phyloP scores from a whole-genome alignment of 371 early-diverging fungal species.

The Chytridiales sp. region DNA sequence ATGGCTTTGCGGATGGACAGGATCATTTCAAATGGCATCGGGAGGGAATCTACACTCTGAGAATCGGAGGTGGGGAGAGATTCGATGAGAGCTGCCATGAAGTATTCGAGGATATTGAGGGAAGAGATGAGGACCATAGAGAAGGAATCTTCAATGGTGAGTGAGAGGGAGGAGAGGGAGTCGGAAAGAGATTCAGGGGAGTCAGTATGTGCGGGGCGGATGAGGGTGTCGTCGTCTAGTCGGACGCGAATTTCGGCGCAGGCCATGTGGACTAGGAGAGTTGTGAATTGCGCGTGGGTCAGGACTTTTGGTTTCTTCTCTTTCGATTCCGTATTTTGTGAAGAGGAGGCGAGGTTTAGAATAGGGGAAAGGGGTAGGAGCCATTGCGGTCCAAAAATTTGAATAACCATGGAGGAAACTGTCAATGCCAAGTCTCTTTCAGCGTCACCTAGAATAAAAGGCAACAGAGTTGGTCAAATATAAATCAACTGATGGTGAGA shows the following conservation, averaged over 20 bases:
- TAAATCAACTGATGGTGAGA: no score
- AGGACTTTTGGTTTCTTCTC: not conserved
- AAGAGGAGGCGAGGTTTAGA: not conserved
- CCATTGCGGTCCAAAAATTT: not conserved
- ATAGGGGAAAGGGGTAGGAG: not conserved
- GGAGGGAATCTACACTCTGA: not conserved
- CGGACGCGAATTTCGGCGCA: slow-evolving; percentile 29
- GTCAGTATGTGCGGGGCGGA: no score
- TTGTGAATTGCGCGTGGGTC: slow-evolving; percentile 11
- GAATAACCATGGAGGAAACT: not conserved
- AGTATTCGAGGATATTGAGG: slow-evolving; percentile 17
- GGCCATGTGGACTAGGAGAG: slow-evolving; percentile 21
- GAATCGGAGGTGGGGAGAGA: not conserved
- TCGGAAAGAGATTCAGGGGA: no score
- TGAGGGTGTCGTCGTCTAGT: no score
- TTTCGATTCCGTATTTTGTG: not conserved
- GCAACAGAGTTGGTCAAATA: no score
- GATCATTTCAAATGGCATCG: slow-evolving; percentile 11
- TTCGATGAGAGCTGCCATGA: slow-evolving; percentile 11
- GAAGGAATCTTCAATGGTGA: no score
- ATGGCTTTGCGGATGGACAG: slow-evolving; percentile 20
- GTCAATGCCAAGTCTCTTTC: slow-evolving; percentile 3
- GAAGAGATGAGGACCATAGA: slow-evolving; percentile 10
- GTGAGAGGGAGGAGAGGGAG: no score
- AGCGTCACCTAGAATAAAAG: not conserved